Evolutionary conservation across 169 alveolate species (phyloP), one percentile per base, ranked within the genome.

Genomic region (Eimeria necatrix): DNA sequence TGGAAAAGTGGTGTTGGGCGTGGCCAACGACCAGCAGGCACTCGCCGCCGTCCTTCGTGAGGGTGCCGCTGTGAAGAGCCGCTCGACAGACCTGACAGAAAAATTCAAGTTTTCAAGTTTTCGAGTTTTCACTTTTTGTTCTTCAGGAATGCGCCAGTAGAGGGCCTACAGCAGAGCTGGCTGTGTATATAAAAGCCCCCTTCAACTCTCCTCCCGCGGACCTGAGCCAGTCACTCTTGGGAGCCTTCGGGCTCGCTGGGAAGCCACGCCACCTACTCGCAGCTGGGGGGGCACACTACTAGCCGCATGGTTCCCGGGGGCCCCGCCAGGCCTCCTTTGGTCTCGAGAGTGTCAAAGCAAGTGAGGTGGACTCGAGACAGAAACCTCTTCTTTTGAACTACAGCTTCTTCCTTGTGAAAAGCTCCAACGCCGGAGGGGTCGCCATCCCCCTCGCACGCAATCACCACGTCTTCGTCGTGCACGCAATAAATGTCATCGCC

Each of bases 21-120:
- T 88, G 94, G 3, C 94, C 94, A 10, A 85, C 53, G 61, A 70
- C 73, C 52, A 96, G 92, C 26, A 96, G 89, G 41, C 96, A 96
- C 12, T 97, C 98, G 70, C 98, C 97, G 9, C 97, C 98, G 20
- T 94, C 94, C 68, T 95, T 94, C 14, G 91, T 91, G 22, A 97
- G 86, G 22, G 97, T 97, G 7, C 99, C 99, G 53, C 98, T 96
- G 85, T 98, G 99, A 64, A 98, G 96, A 14, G 99, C 99, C 16
- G 99, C 98, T 95, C 98, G 97, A 95, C 99, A 98, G 48, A 98
- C 52, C 96, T 59, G 60, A 46, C 46, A 10, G 6, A 16, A 60
- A 26, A 7, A 32, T 32, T 32, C 41, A 32, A 3, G 4, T 48
- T 5, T 22, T 32, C 49, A 64, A 7, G 51, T 20, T 16, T 20